Evolutionary conservation across 768 basidiomycete genomes (phyloP).

Genomic region (Pleurotus citrinopileatus): DNA sequence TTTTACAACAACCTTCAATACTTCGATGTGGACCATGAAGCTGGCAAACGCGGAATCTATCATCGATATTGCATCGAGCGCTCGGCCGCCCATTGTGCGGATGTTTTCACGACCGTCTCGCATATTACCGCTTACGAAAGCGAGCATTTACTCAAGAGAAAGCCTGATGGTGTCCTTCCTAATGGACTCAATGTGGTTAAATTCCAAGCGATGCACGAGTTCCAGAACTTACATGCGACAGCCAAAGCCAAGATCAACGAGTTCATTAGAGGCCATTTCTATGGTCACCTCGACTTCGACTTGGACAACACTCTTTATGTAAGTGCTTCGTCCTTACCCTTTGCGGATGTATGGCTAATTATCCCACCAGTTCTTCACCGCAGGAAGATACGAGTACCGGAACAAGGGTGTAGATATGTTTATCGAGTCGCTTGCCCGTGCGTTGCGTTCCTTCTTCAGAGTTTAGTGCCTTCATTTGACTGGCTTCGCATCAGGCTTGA

Average conservation of each 20-base stretch:
- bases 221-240: conserved; percentile 91
- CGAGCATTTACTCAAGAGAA: conserved; percentile 95
- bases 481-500: conserved; percentile 35
- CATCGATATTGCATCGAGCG: conserved; percentile 98
- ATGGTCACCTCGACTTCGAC: conserved; percentile 96
- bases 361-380: conserved; percentile 83
- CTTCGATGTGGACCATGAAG: conserved; percentile 99
- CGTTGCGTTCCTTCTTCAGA: conserved; percentile 18
- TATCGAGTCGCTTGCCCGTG: conserved; percentile 92
- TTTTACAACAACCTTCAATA: conserved; percentile 99
- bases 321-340: conserved; percentile 21
- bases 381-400: conserved; percentile 98
- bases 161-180: conserved; percentile 94
- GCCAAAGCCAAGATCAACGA: conserved; percentile 99
- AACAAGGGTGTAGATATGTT: conserved; percentile 99
- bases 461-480: conserved; percentile 1
- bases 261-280: conserved; percentile 96
- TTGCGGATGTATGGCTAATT: conserved; percentile 4
- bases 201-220: conserved; percentile 99
- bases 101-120: conserved; percentile 97
- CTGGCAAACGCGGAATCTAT: conserved; percentile 98
- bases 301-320: conserved; percentile 89
- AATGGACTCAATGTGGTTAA: conserved; percentile 99
- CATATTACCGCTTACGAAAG: conserved; percentile 98
- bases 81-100: conserved; percentile 89